Base-by-base conservation (phyloP, 768 basidiomycete genomes). In the Leccinum uliginosum region DNA sequence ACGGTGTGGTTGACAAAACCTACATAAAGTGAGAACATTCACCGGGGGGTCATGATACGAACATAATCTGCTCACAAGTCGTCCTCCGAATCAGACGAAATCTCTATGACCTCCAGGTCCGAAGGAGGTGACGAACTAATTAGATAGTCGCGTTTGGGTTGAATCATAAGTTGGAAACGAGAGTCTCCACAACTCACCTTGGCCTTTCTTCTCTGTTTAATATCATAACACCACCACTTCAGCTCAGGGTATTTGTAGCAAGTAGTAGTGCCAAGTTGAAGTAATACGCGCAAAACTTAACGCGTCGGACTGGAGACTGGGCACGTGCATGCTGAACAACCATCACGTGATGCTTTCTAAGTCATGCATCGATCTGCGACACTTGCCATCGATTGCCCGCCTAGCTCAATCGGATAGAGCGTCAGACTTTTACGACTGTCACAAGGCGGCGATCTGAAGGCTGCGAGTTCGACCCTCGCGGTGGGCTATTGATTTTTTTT, bases 391-490 rank as follows among this genome's bases (percentile, higher is more conserved):
- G 19, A 78, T 53, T 60, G 80, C 80, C 80, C 77, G 80, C 79
- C 79, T 81, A 82, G 81, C 80, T 82, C 81, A 81, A 81, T 81
- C 79, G 80, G 80, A 81, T 81, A 81, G 80, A 82, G 80, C 80
- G 80, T 81, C 80, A 82, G 80, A 81, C 80, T 80, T 77, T 80
- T 81, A 81, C 62, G 54, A 58, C 63, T 66, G 68, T 67, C 65
- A 52, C 67, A 70, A 67, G 63, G 78, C 75, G 78, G 79, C 75
- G 71, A 86, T 86, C 85, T 86, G 83, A 86, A 86, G 85, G 85
- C 82, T 86, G 85, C 85, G 85, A 84, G 85, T 86, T 86, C 85
- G 85, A 86, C 79, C 84, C 85, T 84, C 85, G 85, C 85, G 84
- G 83, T 85, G 84, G 85, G 84, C 84, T 85, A 83, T 17, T 44